Conservation (phyloP, 768 basidiomycete species). For the Pleurotus tuoliensis region DNA sequence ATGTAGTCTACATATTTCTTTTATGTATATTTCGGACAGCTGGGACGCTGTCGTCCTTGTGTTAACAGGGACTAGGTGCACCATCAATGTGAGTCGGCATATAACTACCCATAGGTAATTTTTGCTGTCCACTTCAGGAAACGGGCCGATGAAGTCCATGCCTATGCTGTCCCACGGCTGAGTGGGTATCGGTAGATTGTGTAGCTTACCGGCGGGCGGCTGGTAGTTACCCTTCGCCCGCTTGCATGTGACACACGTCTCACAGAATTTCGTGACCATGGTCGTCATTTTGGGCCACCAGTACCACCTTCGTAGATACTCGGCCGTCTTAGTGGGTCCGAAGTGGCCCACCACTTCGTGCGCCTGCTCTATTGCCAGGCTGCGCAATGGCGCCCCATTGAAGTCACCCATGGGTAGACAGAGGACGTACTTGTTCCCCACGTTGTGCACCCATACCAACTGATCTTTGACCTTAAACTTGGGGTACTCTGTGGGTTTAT, state of each 20-base stretch:
- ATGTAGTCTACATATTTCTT: conserved; percentile 25
- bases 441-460: neutral
- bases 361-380: conserved; percentile 1
- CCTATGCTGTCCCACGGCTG: conserved; percentile 26
- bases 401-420: neutral
- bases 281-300: conserved; percentile 23
- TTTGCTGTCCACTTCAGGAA: conserved; percentile 12
- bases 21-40: conserved; percentile 24
- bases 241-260: conserved; percentile 20
- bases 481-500: too few relatives aligned
- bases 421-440: neutral
- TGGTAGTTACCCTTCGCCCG: conserved; percentile 14
- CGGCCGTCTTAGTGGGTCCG: neutral
- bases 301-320: conserved; percentile 21
- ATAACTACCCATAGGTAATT: conserved; percentile 29
- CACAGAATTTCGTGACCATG: conserved; percentile 20
- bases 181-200: conserved; percentile 22
- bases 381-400: neutral
- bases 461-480: neutral
- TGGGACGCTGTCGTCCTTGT: conserved; percentile 21
- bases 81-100: conserved; percentile 19
- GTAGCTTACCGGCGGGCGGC: conserved; percentile 23
- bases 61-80: conserved; percentile 12
- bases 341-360: conserved; percentile 7
- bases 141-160: too few relatives aligned